Conservation (phyloP, 2,329 filamentous ascomycete genomes). For the Ophiostoma australiae region DNA sequence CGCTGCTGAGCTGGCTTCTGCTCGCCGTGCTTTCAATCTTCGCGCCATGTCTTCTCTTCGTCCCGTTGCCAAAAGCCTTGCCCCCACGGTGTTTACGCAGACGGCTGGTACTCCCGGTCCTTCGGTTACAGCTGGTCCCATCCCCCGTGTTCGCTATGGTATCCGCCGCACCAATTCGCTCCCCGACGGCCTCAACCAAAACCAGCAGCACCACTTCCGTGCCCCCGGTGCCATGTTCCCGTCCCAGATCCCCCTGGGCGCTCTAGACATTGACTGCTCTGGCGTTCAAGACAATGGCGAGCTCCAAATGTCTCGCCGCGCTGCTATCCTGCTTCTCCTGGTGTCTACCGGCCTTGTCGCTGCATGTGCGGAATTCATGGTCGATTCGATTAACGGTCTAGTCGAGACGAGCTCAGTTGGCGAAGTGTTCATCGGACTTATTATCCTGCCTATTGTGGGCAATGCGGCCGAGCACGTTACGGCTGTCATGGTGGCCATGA, state of each 20-base stretch:
- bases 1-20: conserved; percentile 31
- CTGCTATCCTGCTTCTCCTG: conserved; percentile 58
- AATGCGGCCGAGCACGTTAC: conserved; percentile 69
- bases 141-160: conserved; percentile 56
- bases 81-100: conserved; percentile 64
- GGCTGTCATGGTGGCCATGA: conserved; percentile 63
- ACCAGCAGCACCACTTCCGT: conserved; percentile 40
- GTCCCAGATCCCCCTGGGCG: conserved; percentile 41
- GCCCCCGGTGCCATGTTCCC: conserved; percentile 49
- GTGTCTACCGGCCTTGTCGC: conserved; percentile 62
- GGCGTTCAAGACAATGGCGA: conserved; percentile 31
- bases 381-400: conserved; percentile 61
- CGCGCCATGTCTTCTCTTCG: conserved; percentile 59
- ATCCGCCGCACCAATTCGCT: conserved; percentile 70
- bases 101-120: conserved; percentile 34
- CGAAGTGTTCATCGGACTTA: conserved; percentile 66
- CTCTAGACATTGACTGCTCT: conserved; percentile 31
- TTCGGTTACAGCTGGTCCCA: conserved; percentile 39
- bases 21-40: conserved; percentile 50
- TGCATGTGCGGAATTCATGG: conserved; percentile 65
- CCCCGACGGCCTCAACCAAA: conserved; percentile 59
- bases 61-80: conserved; percentile 61
- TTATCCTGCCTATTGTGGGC: conserved; percentile 67
- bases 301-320: conserved; percentile 48
- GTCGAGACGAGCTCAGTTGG: conserved; percentile 52